A percentile compares a stretch with the other conserved stretches of the same genome.
phyloP scores from a whole-genome alignment of 805 yeast species.

The Phaffomyces antillensis region DNA sequence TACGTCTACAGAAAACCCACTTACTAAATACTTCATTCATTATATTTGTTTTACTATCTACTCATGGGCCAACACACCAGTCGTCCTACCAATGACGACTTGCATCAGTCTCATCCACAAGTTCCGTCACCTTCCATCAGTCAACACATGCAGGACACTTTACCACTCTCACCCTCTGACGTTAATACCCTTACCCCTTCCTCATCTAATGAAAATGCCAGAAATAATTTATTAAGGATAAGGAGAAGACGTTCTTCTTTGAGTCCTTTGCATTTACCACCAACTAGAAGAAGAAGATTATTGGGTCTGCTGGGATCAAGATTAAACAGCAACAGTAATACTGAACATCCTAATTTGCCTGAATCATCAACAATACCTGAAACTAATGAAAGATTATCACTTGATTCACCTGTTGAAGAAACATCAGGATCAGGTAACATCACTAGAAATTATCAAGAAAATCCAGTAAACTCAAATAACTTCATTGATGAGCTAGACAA shows the following conservation, averaged over 20 bases:
- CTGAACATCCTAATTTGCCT: background rate
- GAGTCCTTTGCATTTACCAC: conserved; percentile 9
- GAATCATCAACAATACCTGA: background rate
- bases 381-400: background rate
- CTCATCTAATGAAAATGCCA: background rate
- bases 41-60: no score
- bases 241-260: conserved; percentile 22
- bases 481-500: conserved; percentile 19
- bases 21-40: no score
- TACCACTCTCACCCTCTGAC: no score
- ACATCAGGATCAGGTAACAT: conserved; percentile 6
- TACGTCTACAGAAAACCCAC: no score
- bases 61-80: no score
- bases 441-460: background rate
- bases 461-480: background rate
- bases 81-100: no score
- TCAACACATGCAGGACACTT: no score
- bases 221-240: conserved; percentile 4
- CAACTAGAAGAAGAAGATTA: conserved; percentile 19
- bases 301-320: conserved; percentile 15
- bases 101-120: no score
- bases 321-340: background rate
- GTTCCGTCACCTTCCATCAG: no score
- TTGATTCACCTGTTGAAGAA: background rate
- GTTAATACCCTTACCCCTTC: background rate